These are phyloP conservation scores for Suhomyces wounanorum DNA, from an alignment of 1,139 yeast species.

Conservation along the genomic window DNA sequence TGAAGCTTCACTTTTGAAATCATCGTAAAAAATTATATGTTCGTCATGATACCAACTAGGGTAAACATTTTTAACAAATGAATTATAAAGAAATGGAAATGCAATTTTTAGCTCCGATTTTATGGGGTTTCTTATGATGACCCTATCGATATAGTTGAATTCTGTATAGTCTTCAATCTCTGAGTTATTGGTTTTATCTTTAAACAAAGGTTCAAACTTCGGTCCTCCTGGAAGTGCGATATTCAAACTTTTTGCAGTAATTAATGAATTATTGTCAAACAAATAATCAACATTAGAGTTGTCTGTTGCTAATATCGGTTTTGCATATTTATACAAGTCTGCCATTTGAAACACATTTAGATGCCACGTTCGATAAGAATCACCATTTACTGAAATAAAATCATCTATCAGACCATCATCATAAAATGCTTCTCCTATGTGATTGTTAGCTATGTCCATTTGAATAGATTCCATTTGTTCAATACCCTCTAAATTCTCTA, in stretches of 20 bases:
- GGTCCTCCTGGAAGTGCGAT: slow-evolving; percentile 95
- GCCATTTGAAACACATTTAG: slow-evolving; percentile 65
- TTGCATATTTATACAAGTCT: slow-evolving; percentile 62
- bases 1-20: slow-evolving; percentile 51
- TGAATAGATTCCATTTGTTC: slow-evolving; percentile 73
- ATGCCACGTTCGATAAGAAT: slow-evolving; percentile 74
- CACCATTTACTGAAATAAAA: slow-evolving; percentile 60
- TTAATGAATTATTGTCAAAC: slow-evolving; percentile 75
- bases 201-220: slow-evolving; percentile 85
- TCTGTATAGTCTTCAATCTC: slow-evolving; percentile 81
- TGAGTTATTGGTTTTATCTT: slow-evolving; percentile 56
- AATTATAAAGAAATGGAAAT: slow-evolving; percentile 81
- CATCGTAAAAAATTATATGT: slow-evolving; percentile 46
- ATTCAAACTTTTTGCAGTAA: slow-evolving; percentile 89
- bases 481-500: slow-evolving; percentile 71
- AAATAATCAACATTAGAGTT: slow-evolving; percentile 56
- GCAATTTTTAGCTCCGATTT: slow-evolving; percentile 86
- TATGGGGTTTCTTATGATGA: slow-evolving; percentile 75
- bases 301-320: slow-evolving; percentile 64
- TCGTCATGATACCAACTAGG: slow-evolving; percentile 67
- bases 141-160: slow-evolving; percentile 84
- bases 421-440: slow-evolving; percentile 74
- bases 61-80: slow-evolving; percentile 67
- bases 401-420: slow-evolving; percentile 77
- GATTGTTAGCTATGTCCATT: slow-evolving; percentile 61